Base-by-base conservation (phyloP, 2,329 filamentous ascomycete species). In the Venturia nashicola region DNA sequence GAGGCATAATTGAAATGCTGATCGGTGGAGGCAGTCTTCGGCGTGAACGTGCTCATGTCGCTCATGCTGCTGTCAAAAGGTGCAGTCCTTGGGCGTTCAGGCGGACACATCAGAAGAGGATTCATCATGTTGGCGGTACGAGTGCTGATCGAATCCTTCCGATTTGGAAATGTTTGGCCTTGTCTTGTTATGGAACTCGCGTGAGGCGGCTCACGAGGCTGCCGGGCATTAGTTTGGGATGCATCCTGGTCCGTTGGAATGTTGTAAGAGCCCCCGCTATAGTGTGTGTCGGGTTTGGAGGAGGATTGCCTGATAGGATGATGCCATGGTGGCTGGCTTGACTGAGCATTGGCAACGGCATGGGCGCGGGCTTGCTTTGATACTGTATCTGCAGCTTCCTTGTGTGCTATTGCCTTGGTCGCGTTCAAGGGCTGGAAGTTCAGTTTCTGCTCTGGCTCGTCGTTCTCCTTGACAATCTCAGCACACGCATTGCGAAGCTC, bases 401-500 rank as follows among this genome's bases (percentile, higher is more conserved):
- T 36, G 14, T 43, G 34, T 61, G 20, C 40, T 23, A 64, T 64
- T 27, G 63, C 65, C 64, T 67, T 68, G 8, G 65, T 59, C 23
- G 67, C 66, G 59, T 69, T 67, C 51, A 72, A 66, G 20, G 67
- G 70, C 34, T 70, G 67, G 67, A 74, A 74, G 65, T 74, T 73
- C 23, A 73, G 68, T 66, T 71, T 73, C 9, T 72, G 73, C 65
- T 77, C 70, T 61, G 69, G 64, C 36, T 66, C 70, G 54, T 68
- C 66, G 54, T 74, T 67, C 54, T 73, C 72, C 27, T 72, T 69
- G 63, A 79, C 70, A 63, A 81, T 74, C 62, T 74, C 73, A 27
- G 75, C 73, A 69, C 79, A 81, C 64, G 78, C 77, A 55, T 71
- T 68, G 65, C 77, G 77, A 61, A 81, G 70, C 66, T 80, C 76